These are phyloP conservation scores for Aspergillus flavus DNA, from an alignment of 2,329 filamentous ascomycete genomes.

Conservation along the genomic window DNA sequence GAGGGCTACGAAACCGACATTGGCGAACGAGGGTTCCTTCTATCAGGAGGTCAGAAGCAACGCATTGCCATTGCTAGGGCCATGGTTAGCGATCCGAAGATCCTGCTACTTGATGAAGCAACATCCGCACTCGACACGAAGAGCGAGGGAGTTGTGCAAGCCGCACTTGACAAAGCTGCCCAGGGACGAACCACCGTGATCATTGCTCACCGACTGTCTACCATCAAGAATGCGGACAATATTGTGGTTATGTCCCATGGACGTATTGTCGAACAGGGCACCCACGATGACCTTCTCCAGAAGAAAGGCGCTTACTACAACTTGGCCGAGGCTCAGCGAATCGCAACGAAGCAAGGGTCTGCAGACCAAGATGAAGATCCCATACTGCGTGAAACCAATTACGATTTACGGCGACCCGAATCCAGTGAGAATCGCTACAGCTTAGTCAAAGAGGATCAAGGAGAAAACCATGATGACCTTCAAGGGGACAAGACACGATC, in stretches of 20 bases:
- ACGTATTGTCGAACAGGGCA: slow-evolving; percentile 82
- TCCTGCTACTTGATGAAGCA: slow-evolving; percentile 85
- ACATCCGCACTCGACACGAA: slow-evolving; percentile 85
- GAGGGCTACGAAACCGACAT: slow-evolving; percentile 51
- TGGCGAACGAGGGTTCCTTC: slow-evolving; percentile 9
- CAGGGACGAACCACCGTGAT: slow-evolving; percentile 48
- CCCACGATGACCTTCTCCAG: slow-evolving; percentile 72
- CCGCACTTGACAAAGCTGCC: slow-evolving; percentile 73
- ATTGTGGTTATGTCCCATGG: slow-evolving; percentile 77
- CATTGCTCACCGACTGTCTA: slow-evolving; percentile 48
- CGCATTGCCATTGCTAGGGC: slow-evolving; percentile 83
- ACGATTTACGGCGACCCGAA: neutral
- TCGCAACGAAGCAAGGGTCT: slow-evolving; percentile 44
- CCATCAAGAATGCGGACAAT: slow-evolving; percentile 44
- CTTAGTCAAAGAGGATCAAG: neutral
- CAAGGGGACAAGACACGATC: neutral
- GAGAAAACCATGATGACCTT: neutral
- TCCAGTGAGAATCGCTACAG: neutral
- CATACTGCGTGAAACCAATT: neutral
- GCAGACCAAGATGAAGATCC: neutral
- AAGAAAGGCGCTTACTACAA: slow-evolving; percentile 71
- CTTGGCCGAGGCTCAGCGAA: slow-evolving; percentile 71
- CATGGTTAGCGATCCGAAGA: slow-evolving; percentile 76
- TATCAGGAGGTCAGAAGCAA: slow-evolving; percentile 62
- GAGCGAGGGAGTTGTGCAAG: slow-evolving; percentile 82